These are phyloP conservation scores for Corinectria fuckeliana DNA, from an alignment of 2,329 filamentous ascomycete species.

Conservation along the genomic window DNA sequence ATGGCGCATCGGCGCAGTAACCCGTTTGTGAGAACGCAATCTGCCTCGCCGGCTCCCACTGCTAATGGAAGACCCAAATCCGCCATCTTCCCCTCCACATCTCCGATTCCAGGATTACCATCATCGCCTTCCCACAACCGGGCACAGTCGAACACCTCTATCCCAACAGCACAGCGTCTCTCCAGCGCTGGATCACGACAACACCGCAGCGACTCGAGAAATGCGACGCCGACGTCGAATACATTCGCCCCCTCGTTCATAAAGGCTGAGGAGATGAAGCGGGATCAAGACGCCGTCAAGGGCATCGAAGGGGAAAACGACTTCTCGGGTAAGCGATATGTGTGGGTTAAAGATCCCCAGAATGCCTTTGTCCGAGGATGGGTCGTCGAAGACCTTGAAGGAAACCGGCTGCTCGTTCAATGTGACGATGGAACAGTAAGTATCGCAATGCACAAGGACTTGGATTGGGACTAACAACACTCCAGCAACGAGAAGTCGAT, in stretches of 20 bases:
- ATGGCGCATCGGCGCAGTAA: constrained; percentile 77
- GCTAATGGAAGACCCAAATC: constrained; percentile 73
- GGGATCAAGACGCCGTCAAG: constrained; percentile 60
- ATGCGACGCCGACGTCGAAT: constrained; percentile 68
- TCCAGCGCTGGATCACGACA: constrained; percentile 38
- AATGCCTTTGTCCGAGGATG: constrained; percentile 91
- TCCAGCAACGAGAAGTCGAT: constrained; percentile 84
- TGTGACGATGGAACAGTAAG: constrained; percentile 90
- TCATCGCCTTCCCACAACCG: constrained; percentile 65
- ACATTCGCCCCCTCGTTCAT: constrained; percentile 98
- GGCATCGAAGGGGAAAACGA: constrained; percentile 97
- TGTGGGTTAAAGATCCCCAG: constrained; percentile 91
- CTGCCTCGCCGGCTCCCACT: constrained; percentile 68
- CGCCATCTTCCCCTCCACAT: constrained; percentile 70
- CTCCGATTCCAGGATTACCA: constrained; percentile 48
- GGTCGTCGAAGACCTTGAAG: constrained; percentile 81
- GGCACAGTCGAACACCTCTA: constrained; percentile 70
- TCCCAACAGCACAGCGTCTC: constrained; percentile 39
- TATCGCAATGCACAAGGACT: constrained; percentile 18
- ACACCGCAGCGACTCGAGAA: constrained; percentile 66
- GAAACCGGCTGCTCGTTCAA: constrained; percentile 78
- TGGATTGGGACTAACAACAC: constrained; percentile 25
- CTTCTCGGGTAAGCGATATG: constrained; percentile 97
- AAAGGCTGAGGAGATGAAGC: constrained; percentile 78
- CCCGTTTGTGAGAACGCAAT: constrained; percentile 75